These are phyloP conservation scores for Corniculantispora saksenae DNA, from an alignment of 2,329 filamentous ascomycete genomes.

Conservation along the genomic window DNA sequence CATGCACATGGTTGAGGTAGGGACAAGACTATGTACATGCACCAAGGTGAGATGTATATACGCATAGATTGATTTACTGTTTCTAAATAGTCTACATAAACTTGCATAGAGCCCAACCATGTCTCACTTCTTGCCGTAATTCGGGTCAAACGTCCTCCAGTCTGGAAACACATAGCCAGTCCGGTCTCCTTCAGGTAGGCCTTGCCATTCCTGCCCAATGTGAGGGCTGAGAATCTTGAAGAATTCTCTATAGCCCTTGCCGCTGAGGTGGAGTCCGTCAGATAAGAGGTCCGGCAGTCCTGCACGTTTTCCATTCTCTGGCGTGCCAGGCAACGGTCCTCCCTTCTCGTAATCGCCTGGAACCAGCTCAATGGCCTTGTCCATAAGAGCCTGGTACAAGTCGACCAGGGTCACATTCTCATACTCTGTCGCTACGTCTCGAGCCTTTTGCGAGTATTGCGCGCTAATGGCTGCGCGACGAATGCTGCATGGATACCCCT, in stretches of 20 bases:
- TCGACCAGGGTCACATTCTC: conserved; percentile 72
- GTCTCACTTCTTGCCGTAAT: background rate
- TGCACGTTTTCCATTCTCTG: conserved; percentile 50
- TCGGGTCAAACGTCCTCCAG: conserved; percentile 41
- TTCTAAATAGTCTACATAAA: background rate
- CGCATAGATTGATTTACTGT: background rate
- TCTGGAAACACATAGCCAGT: conserved; percentile 49
- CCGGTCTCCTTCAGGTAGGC: conserved; percentile 36
- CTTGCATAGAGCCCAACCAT: background rate
- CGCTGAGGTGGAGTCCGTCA: conserved; percentile 60
- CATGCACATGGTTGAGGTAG: no score
- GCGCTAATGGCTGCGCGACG: conserved; percentile 52
- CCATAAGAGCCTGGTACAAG: conserved; percentile 78
- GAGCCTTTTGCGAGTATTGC: conserved; percentile 59
- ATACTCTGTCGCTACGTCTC: conserved; percentile 68
- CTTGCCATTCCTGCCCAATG: conserved; percentile 47
- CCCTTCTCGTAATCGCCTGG: conserved; percentile 56
- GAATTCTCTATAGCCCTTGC: conserved; percentile 54
- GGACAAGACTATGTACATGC: no score
- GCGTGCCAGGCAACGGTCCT: conserved; percentile 51
- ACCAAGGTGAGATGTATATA: no score
- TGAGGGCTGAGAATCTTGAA: conserved; percentile 50
- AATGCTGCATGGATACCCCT: conserved; percentile 45
- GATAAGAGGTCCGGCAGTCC: conserved; percentile 54
- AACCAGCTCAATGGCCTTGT: conserved; percentile 60